These are phyloP conservation scores for Penicillium brasilianum DNA, from an alignment of 2,329 filamentous ascomycete genomes.

Conservation along the genomic window DNA sequence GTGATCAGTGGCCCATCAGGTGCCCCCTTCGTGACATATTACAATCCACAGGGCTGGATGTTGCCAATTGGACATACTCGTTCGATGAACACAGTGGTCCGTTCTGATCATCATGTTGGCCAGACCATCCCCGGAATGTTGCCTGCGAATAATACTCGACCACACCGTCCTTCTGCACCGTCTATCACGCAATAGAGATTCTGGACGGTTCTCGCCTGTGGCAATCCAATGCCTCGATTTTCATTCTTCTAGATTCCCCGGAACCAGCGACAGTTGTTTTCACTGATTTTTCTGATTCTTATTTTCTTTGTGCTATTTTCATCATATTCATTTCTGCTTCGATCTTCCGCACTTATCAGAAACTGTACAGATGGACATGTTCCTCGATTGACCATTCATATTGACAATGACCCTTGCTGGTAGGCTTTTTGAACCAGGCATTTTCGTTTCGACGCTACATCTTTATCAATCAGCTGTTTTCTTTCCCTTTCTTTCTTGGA, in stretches of 20 bases:
- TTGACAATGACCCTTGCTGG: not conserved
- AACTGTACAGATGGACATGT: constrained; percentile 28
- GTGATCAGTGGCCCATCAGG: not conserved
- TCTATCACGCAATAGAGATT: not conserved
- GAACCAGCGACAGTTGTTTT: constrained; percentile 25
- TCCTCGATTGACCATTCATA: constrained; percentile 2
- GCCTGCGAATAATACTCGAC: constrained; percentile 2
- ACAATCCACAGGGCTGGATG: not conserved
- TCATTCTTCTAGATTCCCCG: constrained; percentile 33
- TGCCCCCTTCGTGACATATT: not conserved
- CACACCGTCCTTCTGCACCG: not conserved
- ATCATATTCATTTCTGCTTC: not conserved
- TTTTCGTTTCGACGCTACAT: constrained; percentile 13
- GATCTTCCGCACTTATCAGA: constrained; percentile 1
- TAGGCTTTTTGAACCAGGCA: constrained; percentile 13
- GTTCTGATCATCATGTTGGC: not conserved
- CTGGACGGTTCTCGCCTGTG: not conserved
- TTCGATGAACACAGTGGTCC: not conserved
- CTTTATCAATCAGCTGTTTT: constrained; percentile 13
- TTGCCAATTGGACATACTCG: not conserved
- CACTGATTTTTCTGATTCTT: constrained; percentile 1
- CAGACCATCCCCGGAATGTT: not conserved
- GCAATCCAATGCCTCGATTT: constrained; percentile 15
- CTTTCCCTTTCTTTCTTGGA: constrained; percentile 15
- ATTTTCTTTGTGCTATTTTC: not conserved